phyloP scores from a whole-genome alignment of 768 basidiomycete genomes.

The Sarcodon aspratus region DNA sequence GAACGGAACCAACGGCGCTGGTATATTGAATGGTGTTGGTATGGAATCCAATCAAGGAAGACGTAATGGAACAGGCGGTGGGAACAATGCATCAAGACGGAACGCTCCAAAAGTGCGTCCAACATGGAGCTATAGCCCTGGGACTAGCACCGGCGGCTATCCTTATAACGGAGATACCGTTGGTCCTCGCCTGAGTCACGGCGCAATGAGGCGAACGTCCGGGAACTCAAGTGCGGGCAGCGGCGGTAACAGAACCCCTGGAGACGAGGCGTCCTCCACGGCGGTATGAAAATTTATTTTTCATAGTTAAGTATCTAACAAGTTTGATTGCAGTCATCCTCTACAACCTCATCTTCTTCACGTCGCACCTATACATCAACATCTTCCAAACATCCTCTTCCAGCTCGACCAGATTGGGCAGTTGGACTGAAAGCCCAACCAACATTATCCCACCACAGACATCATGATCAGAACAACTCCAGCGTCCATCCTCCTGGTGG shows the following conservation, averaged over 20 bases:
- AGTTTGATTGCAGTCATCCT: slow-evolving; percentile 44
- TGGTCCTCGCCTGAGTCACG: slow-evolving; percentile 52
- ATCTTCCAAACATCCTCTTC: slow-evolving; percentile 71
- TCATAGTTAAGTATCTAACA: background rate
- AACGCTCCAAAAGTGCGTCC: slow-evolving; percentile 13
- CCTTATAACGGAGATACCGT: slow-evolving; percentile 33
- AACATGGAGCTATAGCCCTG: slow-evolving; percentile 63
- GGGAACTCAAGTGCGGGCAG: slow-evolving; percentile 37
- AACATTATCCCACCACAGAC: slow-evolving; percentile 41
- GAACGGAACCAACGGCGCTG: slow-evolving; percentile 18
- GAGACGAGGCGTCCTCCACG: slow-evolving; percentile 69
- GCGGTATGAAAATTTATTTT: slow-evolving; percentile 41
- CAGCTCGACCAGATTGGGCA: slow-evolving; percentile 82
- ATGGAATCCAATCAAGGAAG: slow-evolving; percentile 12
- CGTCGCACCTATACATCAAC: slow-evolving; percentile 68
- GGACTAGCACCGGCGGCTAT: slow-evolving; percentile 37
- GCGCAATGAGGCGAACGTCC: slow-evolving; percentile 31
- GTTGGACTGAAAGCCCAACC: slow-evolving; percentile 74
- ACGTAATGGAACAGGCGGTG: slow-evolving; percentile 17
- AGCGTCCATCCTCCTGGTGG: slow-evolving; percentile 11
- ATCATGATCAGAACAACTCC: slow-evolving; percentile 36
- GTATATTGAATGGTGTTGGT: slow-evolving; percentile 4
- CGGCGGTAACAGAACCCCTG: slow-evolving; percentile 45
- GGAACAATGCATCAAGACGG: slow-evolving; percentile 14
- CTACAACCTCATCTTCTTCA: slow-evolving; percentile 71